A percentile compares a stretch with the other conserved stretches of the same genome.
phyloP scores from a whole-genome alignment of 108 stramenopile species.

The Discostella stelligeroides region DNA sequence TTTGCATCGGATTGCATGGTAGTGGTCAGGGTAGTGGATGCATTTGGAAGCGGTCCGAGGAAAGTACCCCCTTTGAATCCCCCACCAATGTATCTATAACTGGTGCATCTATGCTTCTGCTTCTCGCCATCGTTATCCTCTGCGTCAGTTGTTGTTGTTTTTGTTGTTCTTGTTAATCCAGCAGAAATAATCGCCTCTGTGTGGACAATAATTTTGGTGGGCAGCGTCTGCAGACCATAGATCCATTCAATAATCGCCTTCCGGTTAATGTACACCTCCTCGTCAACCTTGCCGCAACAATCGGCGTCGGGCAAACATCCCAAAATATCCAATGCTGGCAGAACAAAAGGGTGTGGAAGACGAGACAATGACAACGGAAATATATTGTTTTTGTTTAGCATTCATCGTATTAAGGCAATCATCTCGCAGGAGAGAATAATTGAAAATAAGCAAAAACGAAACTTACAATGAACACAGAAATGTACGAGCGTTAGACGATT shows the following conservation, averaged over 20 bases:
- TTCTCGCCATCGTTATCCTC: background rate
- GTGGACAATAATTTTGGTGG: background rate
- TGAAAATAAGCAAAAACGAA: no score
- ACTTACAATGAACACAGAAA: constrained; percentile 57
- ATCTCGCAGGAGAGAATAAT: no score
- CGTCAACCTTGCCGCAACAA: constrained; percentile 15
- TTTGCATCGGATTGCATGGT: background rate
- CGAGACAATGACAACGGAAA: no score
- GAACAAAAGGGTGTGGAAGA: no score
- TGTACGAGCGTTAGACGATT: constrained; percentile 80
- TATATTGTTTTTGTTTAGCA: no score
- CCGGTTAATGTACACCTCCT: constrained; percentile 36
- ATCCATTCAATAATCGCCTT: constrained; percentile 70
- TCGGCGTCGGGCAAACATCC: constrained; percentile 41
- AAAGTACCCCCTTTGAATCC: constrained; percentile 71
- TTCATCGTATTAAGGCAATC: no score
- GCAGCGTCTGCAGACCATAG: constrained; percentile 46
- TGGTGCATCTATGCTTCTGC: background rate
- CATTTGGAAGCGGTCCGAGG: constrained; percentile 38
- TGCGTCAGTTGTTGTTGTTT: background rate
- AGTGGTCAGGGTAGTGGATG: background rate
- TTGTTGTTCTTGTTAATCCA: no score
- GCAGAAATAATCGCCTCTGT: background rate
- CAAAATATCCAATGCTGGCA: constrained; percentile 59
- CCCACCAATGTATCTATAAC: constrained; percentile 5